Evolutionary conservation across 2,329 filamentous ascomycete genomes (phyloP).

Genomic region (Stagonosporopsis vannaccii): DNA sequence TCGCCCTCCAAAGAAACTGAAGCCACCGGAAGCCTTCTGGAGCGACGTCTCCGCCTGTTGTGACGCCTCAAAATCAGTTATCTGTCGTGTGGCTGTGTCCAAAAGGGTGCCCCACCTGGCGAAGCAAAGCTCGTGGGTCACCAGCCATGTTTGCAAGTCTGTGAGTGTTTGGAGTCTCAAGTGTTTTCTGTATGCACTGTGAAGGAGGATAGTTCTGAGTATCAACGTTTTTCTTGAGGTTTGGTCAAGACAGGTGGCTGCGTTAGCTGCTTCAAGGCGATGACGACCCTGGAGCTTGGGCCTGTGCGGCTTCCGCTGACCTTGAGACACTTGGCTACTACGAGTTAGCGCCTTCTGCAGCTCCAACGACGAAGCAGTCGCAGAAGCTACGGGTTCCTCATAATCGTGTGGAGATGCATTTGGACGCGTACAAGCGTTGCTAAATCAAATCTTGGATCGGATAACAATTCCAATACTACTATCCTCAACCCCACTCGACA

Average conservation of each 20-base stretch:
- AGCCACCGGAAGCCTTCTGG: constrained; percentile 76
- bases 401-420: neutral
- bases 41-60: constrained; percentile 85
- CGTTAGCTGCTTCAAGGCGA: constrained; percentile 39
- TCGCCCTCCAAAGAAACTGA: constrained; percentile 86
- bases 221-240: constrained; percentile 23
- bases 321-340: constrained; percentile 20
- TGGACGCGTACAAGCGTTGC: neutral
- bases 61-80: constrained; percentile 36
- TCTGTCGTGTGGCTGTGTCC: constrained; percentile 40
- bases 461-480: neutral
- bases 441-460: neutral
- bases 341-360: constrained; percentile 27
- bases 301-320: constrained; percentile 37
- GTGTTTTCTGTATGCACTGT: neutral
- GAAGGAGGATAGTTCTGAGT: constrained; percentile 9
- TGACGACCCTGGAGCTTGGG: constrained; percentile 35
- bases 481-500: neutral
- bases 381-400: neutral
- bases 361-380: constrained; percentile 30
- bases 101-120: constrained; percentile 45
- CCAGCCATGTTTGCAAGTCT: constrained; percentile 43
- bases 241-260: constrained; percentile 46
- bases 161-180: neutral
- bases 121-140: constrained; percentile 47